Percentiles rank a stretch among this genome's conserved stretches.
Conservation (phyloP, 2,329 filamentous ascomycete species). For the Sporothrix humicola region DNA sequence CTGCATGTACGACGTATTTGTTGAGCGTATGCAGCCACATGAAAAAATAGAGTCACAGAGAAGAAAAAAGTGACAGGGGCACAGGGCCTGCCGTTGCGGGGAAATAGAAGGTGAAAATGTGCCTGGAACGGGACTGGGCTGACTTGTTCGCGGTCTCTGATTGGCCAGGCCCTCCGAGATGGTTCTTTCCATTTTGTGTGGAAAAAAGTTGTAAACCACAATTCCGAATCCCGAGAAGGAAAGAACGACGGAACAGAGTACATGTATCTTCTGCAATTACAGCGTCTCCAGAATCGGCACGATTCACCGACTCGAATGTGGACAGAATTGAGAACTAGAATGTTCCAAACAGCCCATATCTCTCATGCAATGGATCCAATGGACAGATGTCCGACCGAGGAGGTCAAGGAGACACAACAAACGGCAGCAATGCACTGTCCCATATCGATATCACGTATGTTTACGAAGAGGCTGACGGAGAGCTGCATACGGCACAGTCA, state of each 20-base stretch:
- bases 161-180: not conserved
- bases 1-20: not conserved
- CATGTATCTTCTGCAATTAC: not conserved
- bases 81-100: constrained; percentile 16
- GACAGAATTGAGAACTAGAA: constrained; percentile 19
- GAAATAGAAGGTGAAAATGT: not conserved
- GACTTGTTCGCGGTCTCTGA: not conserved
- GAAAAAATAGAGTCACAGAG: not conserved
- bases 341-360: not conserved
- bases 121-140: constrained; percentile 3
- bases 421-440: too few relatives aligned
- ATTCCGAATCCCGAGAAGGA: constrained; percentile 28
- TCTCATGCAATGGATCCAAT: too few relatives aligned
- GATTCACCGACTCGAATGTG: constrained; percentile 11
- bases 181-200: not conserved
- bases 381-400: constrained; percentile 1
- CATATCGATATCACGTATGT: not conserved
- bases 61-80: not conserved
- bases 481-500: not conserved
- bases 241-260: not conserved
- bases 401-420: not conserved
- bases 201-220: not conserved
- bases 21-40: not conserved
- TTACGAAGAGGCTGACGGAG: not conserved
- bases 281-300: not conserved